Percentiles rank a stretch among this genome's conserved stretches.
Evolutionary conservation across 257 asterid genomes (phyloP).

Genomic region (Gentiana macrophylla): DNA sequence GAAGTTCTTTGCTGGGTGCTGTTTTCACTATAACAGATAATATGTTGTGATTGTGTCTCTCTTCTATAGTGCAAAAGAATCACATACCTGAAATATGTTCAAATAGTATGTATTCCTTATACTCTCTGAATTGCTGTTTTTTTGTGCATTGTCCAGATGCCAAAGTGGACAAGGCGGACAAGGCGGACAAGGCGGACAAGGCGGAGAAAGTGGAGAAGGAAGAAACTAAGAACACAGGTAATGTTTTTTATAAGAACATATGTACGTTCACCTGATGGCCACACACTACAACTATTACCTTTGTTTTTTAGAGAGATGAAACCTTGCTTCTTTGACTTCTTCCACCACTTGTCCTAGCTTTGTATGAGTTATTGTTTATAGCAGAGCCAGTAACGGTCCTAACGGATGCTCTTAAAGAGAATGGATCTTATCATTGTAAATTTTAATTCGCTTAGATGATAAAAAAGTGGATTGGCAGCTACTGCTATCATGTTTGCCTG

Average conservation of each 20-base stretch:
- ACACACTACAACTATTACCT: background rate
- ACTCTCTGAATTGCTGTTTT: background rate
- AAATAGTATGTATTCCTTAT: background rate
- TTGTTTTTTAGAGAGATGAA: background rate
- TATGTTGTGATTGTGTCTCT: too few species aligned
- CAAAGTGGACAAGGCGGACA: slow-evolving; percentile 12
- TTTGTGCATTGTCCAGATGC: slow-evolving; percentile 7
- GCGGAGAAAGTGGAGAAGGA: slow-evolving; percentile 6
- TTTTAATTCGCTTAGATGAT: too few species aligned
- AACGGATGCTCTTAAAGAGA: background rate
- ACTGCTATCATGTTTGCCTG: too few species aligned
- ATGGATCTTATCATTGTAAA: too few species aligned
- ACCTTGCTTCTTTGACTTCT: background rate
- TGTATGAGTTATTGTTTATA: background rate
- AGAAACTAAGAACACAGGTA: slow-evolving; percentile 13
- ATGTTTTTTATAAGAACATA: background rate
- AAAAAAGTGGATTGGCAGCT: too few species aligned
- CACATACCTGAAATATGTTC: too few species aligned
- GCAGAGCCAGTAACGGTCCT: background rate
- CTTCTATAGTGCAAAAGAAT: background rate
- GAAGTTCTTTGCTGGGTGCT: background rate
- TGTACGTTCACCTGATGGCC: background rate
- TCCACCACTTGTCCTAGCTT: background rate
- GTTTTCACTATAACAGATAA: background rate
- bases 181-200: background rate